A percentile compares a stretch with the other conserved stretches of the same genome.
phyloP scores from a whole-genome alignment of 352 stramenopile species.

The Phytopythium helicoides region DNA sequence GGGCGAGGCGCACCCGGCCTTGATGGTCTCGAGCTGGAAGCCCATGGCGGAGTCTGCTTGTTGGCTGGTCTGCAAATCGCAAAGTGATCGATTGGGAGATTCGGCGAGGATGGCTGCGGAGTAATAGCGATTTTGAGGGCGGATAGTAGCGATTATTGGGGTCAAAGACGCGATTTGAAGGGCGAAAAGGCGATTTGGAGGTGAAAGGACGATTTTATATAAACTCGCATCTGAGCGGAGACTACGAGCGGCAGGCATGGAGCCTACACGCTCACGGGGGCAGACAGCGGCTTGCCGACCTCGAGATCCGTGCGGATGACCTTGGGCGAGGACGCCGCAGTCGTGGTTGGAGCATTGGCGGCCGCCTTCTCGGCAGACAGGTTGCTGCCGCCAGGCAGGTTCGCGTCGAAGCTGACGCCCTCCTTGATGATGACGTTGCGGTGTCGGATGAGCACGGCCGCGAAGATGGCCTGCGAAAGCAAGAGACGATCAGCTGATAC shows the following conservation, averaged over 20 bases:
- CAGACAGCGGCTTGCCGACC: constrained; percentile 45
- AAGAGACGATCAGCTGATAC: constrained; percentile 2
- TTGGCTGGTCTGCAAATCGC: constrained; percentile 6
- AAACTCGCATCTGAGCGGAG: not conserved
- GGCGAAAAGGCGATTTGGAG: not conserved
- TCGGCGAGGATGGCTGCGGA: not conserved
- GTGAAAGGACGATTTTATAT: constrained; percentile 3
- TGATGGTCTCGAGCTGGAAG: constrained; percentile 78
- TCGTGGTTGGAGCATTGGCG: constrained; percentile 15
- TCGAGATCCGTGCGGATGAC: constrained; percentile 67
- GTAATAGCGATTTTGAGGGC: not conserved
- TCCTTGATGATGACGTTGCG: constrained; percentile 86
- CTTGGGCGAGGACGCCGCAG: constrained; percentile 49
- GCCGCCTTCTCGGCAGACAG: constrained; percentile 51
- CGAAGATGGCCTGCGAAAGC: constrained; percentile 46
- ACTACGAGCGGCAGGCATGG: not conserved
- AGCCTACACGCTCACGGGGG: constrained; percentile 65
- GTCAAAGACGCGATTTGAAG: too few relatives aligned
- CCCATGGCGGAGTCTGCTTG: constrained; percentile 23
- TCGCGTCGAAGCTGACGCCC: constrained; percentile 38
- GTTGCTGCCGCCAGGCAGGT: constrained; percentile 12
- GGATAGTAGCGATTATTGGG: too few relatives aligned
- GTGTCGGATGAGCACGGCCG: constrained; percentile 68
- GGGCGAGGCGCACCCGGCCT: constrained; percentile 39
- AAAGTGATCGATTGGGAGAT: constrained; percentile 9